Evolutionary conservation across 768 basidiomycete species (phyloP).

Genomic region (Suillus bovinus): DNA sequence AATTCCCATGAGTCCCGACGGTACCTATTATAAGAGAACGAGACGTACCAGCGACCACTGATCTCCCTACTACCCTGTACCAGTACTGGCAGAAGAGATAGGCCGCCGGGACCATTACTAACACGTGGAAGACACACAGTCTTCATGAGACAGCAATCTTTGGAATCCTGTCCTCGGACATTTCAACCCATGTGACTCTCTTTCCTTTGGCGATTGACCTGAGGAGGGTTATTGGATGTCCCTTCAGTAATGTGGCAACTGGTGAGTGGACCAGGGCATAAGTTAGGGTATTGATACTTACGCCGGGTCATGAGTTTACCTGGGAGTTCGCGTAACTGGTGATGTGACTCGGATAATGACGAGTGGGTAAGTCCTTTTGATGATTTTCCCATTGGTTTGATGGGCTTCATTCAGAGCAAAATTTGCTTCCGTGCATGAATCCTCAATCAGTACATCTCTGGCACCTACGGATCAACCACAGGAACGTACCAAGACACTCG

Average conservation of each 20-base stretch:
- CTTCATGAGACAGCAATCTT: constrained; percentile 49
- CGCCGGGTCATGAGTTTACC: too few species aligned
- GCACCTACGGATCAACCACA: not conserved
- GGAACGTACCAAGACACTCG: not conserved
- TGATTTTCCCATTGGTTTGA: not conserved
- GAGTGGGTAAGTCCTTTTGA: not conserved
- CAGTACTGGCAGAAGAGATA: constrained; percentile 2
- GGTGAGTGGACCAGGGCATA: not conserved
- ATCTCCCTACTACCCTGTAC: constrained; percentile 57
- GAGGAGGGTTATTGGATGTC: constrained; percentile 61
- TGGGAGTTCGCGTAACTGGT: too few species aligned
- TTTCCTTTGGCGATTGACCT: constrained; percentile 52
- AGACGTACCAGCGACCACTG: too few species aligned
- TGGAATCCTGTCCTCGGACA: constrained; percentile 64
- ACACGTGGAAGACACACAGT: constrained; percentile 49
- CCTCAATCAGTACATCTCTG: not conserved
- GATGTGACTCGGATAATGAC: not conserved
- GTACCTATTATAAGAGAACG: not conserved
- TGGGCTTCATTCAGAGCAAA: too few species aligned
- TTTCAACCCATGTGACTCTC: constrained; percentile 55
- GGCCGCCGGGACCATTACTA: not conserved
- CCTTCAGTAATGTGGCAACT: constrained; percentile 48
- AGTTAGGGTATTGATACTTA: not conserved
- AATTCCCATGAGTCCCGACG: constrained; percentile 1
- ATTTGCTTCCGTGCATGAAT: not conserved